Evolutionary conservation across 345 rosid genomes (phyloP).

Genomic region (Hirschfeldia incana): DNA sequence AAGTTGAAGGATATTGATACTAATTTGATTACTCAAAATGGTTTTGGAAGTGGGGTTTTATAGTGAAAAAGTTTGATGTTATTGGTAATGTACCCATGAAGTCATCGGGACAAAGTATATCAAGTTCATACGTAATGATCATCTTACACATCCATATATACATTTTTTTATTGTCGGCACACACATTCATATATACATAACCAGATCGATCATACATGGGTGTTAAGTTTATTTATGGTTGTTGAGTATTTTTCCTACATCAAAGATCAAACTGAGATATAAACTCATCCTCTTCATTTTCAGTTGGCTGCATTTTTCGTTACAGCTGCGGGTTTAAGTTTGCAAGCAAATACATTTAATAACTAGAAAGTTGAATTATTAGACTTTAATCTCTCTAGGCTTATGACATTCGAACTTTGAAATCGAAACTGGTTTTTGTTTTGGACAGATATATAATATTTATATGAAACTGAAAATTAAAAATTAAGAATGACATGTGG

Average conservation of each 20-base stretch:
- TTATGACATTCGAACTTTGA: neutral
- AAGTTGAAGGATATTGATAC: neutral
- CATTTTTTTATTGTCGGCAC: too few species aligned
- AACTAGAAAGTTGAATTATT: neutral
- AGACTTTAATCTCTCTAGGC: neutral
- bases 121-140: conserved; percentile 26
- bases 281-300: neutral
- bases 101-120: conserved; percentile 25
- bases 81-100: conserved; percentile 13
- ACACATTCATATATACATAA: neutral
- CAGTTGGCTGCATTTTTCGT: neutral
- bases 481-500: neutral
- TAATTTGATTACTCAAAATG: conserved; percentile 26
- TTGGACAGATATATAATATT: neutral
- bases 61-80: conserved; percentile 18
- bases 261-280: neutral
- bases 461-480: neutral
- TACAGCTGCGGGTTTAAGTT: neutral
- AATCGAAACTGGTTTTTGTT: neutral
- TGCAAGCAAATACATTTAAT: neutral
- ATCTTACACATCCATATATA: neutral
- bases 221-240: neutral
- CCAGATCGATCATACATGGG: neutral
- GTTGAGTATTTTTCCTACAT: neutral
- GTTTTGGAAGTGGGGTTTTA: conserved; percentile 20